Evolutionary conservation across 208 protist genomes (phyloP).

Genomic region (Vickermania ingenoplastis): DNA sequence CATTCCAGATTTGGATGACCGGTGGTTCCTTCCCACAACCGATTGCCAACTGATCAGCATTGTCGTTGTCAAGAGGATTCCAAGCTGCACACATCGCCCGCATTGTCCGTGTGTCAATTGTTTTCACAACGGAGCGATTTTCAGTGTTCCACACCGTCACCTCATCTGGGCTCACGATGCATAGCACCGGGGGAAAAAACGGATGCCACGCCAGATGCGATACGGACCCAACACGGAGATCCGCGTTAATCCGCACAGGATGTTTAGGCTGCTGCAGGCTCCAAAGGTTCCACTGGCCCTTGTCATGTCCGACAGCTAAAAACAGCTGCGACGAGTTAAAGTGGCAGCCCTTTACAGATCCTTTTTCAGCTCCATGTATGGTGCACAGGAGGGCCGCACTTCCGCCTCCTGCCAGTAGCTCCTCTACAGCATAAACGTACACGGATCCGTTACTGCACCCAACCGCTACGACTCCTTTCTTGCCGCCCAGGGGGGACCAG

Average conservation of each 20-base stretch:
- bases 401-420: slow-evolving; percentile 26
- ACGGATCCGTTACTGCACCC: slow-evolving; percentile 50
- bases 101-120: slow-evolving; percentile 76
- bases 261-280: slow-evolving; percentile 57
- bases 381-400: slow-evolving; percentile 55
- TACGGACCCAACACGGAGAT: background rate
- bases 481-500: slow-evolving; percentile 44
- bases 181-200: slow-evolving; percentile 90
- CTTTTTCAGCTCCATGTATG: slow-evolving; percentile 65
- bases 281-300: slow-evolving; percentile 84
- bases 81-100: slow-evolving; percentile 81
- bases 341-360: slow-evolving; percentile 82
- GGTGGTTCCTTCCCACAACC: slow-evolving; percentile 89
- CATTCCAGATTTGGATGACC: slow-evolving; percentile 95
- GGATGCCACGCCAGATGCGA: slow-evolving; percentile 65
- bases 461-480: slow-evolving; percentile 63
- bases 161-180: slow-evolving; percentile 71
- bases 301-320: slow-evolving; percentile 57
- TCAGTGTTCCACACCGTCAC: slow-evolving; percentile 95
- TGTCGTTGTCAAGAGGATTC: slow-evolving; percentile 75
- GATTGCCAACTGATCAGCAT: slow-evolving; percentile 87
- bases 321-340: slow-evolving; percentile 91
- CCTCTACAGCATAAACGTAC: slow-evolving; percentile 52
- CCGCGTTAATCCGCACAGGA: background rate
- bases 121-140: slow-evolving; percentile 70